Conservation (phyloP, 768 basidiomycete genomes). For the Arthromyces matolae region DNA sequence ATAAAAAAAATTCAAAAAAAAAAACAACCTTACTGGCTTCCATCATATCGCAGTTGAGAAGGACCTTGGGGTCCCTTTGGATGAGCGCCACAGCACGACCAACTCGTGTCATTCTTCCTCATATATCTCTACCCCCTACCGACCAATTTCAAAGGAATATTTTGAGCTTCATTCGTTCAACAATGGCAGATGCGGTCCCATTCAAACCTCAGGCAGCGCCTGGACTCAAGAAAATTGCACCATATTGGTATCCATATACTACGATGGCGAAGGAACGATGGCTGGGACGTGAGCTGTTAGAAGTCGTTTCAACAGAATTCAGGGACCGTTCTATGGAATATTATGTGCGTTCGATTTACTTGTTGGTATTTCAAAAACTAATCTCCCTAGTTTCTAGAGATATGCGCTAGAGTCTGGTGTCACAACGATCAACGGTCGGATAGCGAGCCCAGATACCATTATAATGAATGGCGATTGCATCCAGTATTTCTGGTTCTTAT, state of each 20-base stretch:
- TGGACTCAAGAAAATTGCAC: slow-evolving; percentile 74
- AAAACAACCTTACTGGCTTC: no score
- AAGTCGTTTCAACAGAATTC: slow-evolving; percentile 93
- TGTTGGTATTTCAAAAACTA: neutral
- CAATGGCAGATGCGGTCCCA: slow-evolving; percentile 41
- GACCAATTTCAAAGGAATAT: slow-evolving; percentile 59
- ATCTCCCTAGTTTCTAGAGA: slow-evolving; percentile 31
- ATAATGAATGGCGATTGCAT: slow-evolving; percentile 86
- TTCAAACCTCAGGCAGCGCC: slow-evolving; percentile 26
- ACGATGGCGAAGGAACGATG: slow-evolving; percentile 92
- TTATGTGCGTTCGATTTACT: slow-evolving; percentile 61
- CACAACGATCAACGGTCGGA: slow-evolving; percentile 90
- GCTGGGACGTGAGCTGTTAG: slow-evolving; percentile 82
- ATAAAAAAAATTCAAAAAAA: neutral
- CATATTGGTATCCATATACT: slow-evolving; percentile 92
- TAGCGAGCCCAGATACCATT: slow-evolving; percentile 76
- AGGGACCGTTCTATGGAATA: slow-evolving; percentile 92
- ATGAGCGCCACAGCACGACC: slow-evolving; percentile 16
- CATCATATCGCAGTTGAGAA: neutral
- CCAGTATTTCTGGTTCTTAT: slow-evolving; percentile 52
- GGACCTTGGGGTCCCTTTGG: slow-evolving; percentile 14
- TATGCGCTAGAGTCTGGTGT: slow-evolving; percentile 84
- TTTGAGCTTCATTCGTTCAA: slow-evolving; percentile 46
- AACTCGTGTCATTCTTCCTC: slow-evolving; percentile 34
- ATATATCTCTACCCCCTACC: slow-evolving; percentile 45